Evolutionary conservation across 345 rosid genomes (phyloP).

Genomic region (Salix udensis): DNA sequence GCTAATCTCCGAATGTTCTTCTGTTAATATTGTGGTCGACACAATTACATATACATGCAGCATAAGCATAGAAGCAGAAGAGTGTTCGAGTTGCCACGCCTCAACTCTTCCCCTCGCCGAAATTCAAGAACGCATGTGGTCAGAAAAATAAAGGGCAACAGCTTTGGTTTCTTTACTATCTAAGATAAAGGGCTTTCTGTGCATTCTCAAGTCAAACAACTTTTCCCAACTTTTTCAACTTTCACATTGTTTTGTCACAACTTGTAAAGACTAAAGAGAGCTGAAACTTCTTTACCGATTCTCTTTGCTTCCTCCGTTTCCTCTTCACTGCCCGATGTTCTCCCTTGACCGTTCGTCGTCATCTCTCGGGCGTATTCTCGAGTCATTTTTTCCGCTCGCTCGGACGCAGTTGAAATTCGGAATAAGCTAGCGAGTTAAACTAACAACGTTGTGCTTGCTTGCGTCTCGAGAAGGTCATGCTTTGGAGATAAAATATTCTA

Average conservation of each 20-base stretch:
- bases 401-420: neutral
- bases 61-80: neutral
- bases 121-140: neutral
- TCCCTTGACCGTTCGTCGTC: neutral
- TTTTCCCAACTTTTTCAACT: conserved; percentile 16
- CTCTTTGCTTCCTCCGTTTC: neutral
- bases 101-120: conserved; percentile 6
- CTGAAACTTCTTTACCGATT: neutral
- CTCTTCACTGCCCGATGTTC: neutral
- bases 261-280: neutral
- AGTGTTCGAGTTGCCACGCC: neutral
- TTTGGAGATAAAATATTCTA: neutral
- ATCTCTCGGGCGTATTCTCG: neutral
- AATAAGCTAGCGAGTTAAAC: neutral
- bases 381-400: neutral
- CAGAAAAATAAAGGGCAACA: conserved; percentile 18
- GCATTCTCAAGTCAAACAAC: conserved; percentile 27
- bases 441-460: neutral
- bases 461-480: neutral
- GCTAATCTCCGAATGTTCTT: no score
- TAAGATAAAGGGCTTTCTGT: conserved; percentile 6
- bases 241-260: conserved; percentile 15
- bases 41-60: no score
- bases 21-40: no score
- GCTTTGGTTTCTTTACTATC: conserved; percentile 20